phyloP scores from a whole-genome alignment of 2,329 filamentous ascomycete genomes.

The Grosmannia serpens region DNA sequence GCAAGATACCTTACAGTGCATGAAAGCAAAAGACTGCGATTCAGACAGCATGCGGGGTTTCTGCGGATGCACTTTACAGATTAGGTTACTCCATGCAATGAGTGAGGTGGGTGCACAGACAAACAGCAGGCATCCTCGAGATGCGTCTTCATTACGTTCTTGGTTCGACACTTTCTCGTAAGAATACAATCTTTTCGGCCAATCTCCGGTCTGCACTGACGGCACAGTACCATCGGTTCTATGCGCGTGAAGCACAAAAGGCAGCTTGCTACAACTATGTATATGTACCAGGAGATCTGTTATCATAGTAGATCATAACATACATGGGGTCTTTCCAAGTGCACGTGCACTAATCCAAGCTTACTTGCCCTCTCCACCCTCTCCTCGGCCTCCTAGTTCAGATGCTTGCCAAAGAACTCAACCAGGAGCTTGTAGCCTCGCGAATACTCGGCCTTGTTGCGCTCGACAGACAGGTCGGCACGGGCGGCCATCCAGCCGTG shows the following conservation, averaged over 20 bases:
- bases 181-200: neutral
- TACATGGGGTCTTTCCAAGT: neutral
- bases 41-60: neutral
- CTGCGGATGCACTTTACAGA: neutral
- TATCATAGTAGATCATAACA: neutral
- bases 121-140: too few species aligned
- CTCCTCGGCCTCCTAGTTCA: slow-evolving; percentile 7
- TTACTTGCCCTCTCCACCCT: neutral
- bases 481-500: slow-evolving; percentile 68
- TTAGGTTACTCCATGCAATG: too few species aligned
- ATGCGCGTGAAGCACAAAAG: neutral
- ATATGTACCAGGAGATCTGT: neutral
- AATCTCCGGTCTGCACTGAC: neutral
- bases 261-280: neutral
- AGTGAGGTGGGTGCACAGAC: too few species aligned
- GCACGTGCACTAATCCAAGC: neutral
- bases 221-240: neutral
- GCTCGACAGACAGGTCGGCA: slow-evolving; percentile 42
- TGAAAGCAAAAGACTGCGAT: neutral
- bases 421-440: slow-evolving; percentile 50
- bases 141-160: neutral
- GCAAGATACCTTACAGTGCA: neutral
- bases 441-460: slow-evolving; percentile 49
- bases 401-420: slow-evolving; percentile 44
- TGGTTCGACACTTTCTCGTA: neutral